Percentiles rank a stretch among this genome's conserved stretches.
phyloP scores from a whole-genome alignment of 192 early-diverging fungal genomes.

The Coemansia sp. region DNA sequence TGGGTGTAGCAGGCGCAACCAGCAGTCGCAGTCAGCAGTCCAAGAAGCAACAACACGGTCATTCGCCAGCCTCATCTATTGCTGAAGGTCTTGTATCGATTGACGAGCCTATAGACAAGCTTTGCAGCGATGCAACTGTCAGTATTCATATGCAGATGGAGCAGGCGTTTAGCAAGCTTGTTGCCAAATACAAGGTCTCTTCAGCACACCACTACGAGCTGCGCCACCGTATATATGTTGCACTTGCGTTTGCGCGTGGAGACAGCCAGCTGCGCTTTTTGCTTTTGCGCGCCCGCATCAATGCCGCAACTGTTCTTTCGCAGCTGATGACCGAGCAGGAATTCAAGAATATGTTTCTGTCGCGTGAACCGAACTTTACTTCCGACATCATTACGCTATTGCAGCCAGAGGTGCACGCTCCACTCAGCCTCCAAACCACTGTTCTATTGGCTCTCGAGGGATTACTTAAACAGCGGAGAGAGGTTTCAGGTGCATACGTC shows the following conservation, averaged over 20 bases:
- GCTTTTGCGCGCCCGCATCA: constrained; percentile 72
- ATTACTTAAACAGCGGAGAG: constrained; percentile 75
- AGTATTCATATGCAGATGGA: constrained; percentile 52
- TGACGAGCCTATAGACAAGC: constrained; percentile 54
- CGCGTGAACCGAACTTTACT: constrained; percentile 88
- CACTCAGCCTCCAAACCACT: constrained; percentile 72
- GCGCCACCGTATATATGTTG: constrained; percentile 78
- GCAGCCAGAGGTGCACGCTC: constrained; percentile 69
- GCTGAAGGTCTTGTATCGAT: constrained; percentile 52
- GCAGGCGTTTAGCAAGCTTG: constrained; percentile 59
- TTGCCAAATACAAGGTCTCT: constrained; percentile 69
- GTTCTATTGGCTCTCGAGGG: constrained; percentile 83
- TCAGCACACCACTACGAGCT: constrained; percentile 75
- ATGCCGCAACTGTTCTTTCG: constrained; percentile 79
- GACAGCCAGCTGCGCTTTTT: constrained; percentile 50
- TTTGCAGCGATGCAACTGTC: constrained; percentile 14
- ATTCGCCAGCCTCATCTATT: constrained; percentile 1
- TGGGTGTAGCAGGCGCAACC: constrained; percentile 5
- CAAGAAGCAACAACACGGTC: constrained; percentile 16
- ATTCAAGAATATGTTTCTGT: constrained; percentile 72
- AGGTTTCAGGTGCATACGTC: constrained; percentile 76
- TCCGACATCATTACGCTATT: constrained; percentile 75
- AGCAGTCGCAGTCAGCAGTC: constrained; percentile 14
- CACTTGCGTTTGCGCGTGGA: constrained; percentile 58
- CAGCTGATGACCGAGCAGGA: constrained; percentile 54